These are phyloP conservation scores for Hymenoscyphus scutula DNA, from an alignment of 2,329 filamentous ascomycete species.

Conservation along the genomic window DNA sequence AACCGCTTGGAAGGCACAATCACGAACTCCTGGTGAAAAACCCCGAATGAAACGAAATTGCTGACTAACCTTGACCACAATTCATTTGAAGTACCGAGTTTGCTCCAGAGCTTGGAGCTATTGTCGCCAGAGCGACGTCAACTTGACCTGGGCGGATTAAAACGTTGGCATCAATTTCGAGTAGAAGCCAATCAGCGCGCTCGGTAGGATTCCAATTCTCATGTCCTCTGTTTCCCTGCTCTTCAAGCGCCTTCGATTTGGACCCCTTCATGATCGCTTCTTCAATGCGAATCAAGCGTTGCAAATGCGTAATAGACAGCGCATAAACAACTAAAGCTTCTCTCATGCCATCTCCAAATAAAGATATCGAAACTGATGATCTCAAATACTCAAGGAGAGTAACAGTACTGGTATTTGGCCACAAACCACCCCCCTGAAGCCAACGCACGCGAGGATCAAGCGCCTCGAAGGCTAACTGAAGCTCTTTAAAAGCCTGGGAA, in stretches of 20 bases:
- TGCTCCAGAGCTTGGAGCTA: slow-evolving; percentile 47
- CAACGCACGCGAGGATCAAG: slow-evolving; percentile 30
- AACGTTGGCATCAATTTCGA: slow-evolving; percentile 65
- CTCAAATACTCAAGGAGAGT: slow-evolving; percentile 46
- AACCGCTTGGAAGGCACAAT: too few species aligned
- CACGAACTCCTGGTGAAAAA: too few species aligned
- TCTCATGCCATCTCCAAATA: slow-evolving; percentile 39
- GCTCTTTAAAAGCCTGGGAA: too few species aligned
- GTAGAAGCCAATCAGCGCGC: slow-evolving; percentile 60
- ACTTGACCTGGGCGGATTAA: slow-evolving; percentile 61
- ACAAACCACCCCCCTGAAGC: slow-evolving; percentile 41
- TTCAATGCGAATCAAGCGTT: slow-evolving; percentile 44
- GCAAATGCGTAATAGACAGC: slow-evolving; percentile 40
- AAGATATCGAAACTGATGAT: slow-evolving; percentile 27
- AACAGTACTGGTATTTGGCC: slow-evolving; percentile 41
- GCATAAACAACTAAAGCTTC: slow-evolving; percentile 41
- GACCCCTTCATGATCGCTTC: slow-evolving; percentile 37
- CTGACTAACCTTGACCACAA: slow-evolving; percentile 59
- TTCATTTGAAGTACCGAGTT: slow-evolving; percentile 66
- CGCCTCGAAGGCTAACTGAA: too few species aligned
- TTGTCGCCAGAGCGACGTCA: slow-evolving; percentile 60
- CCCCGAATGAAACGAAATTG: too few species aligned
- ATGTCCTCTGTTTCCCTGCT: slow-evolving; percentile 43
- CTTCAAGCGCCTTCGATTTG: slow-evolving; percentile 37
- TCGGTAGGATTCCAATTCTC: slow-evolving; percentile 37